Evolutionary conservation across 1,284 basidiomycete species (phyloP).

Genomic region (Moniliella sp.): DNA sequence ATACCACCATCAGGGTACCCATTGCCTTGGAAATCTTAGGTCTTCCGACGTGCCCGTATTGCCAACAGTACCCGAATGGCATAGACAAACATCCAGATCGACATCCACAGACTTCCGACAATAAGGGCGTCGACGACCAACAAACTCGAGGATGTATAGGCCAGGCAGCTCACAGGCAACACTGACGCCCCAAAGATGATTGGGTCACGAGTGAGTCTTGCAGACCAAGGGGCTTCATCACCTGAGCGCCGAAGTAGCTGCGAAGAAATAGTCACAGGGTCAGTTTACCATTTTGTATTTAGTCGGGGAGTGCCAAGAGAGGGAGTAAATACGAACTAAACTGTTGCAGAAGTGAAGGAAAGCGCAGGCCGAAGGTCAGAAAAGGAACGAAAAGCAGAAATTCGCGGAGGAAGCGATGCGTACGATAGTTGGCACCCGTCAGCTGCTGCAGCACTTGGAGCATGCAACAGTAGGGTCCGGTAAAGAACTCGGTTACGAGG

Average conservation of each 20-base stretch:
- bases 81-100: slow-evolving; percentile 54
- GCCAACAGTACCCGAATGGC: slow-evolving; percentile 49
- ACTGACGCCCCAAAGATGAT: slow-evolving; percentile 43
- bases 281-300: slow-evolving; percentile 18
- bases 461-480: slow-evolving; percentile 36
- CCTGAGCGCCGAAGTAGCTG: slow-evolving; percentile 50
- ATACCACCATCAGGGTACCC: slow-evolving; percentile 52
- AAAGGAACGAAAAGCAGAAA: too few species aligned
- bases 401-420: slow-evolving; percentile 4
- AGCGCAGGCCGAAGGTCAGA: too few species aligned
- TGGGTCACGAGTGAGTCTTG: slow-evolving; percentile 44
- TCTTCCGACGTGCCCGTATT: too few species aligned
- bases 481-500: slow-evolving; percentile 19
- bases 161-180: slow-evolving; percentile 43
- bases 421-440: slow-evolving; percentile 46
- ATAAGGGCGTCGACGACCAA: slow-evolving; percentile 42
- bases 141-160: slow-evolving; percentile 42
- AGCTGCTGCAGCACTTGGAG: slow-evolving; percentile 55
- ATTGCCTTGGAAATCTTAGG: too few species aligned
- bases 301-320: too few species aligned
- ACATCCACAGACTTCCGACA: slow-evolving; percentile 42
- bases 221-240: slow-evolving; percentile 51
- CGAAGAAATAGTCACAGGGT: slow-evolving; percentile 31
- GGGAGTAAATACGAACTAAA: too few species aligned
- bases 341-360: too few species aligned